phyloP scores from a whole-genome alignment of 108 stramenopile genomes.

The Chaetoceros muelleri region DNA sequence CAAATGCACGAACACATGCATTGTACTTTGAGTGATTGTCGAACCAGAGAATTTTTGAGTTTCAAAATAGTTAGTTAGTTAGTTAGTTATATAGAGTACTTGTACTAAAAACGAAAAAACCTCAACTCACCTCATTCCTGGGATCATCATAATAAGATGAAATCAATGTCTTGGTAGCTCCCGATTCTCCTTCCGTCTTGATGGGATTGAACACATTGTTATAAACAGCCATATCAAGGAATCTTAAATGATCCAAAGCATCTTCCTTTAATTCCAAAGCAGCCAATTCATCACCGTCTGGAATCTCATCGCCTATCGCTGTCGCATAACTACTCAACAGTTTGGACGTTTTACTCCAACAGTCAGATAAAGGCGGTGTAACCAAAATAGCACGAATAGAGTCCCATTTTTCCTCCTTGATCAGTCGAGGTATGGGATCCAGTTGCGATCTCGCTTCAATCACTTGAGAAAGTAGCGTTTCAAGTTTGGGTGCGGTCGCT shows the following conservation, averaged over 20 bases:
- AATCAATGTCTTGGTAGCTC: conserved; percentile 62
- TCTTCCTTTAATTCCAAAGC: conserved; percentile 67
- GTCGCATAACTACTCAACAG: conserved; percentile 45
- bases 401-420: conserved; percentile 77
- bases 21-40: no score
- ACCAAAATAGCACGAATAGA: conserved; percentile 47
- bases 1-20: neutral
- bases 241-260: conserved; percentile 49
- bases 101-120: no score
- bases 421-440: conserved; percentile 45
- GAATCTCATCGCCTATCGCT: conserved; percentile 38
- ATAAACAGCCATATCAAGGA: conserved; percentile 80
- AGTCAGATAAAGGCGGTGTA: conserved; percentile 47
- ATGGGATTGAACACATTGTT: conserved; percentile 84
- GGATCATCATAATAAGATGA: conserved; percentile 74
- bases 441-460: conserved; percentile 43
- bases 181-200: conserved; percentile 38
- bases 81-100: no score
- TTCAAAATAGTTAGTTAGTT: no score
- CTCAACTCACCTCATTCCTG: no score
- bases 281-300: conserved; percentile 68
- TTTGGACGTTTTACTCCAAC: conserved; percentile 33
- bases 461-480: conserved; percentile 12
- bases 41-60: no score
- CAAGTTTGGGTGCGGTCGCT: neutral